A percentile compares a stretch with the other conserved stretches of the same genome.
phyloP scores from a whole-genome alignment of 345 rosid genomes.

The Isatis tinctoria region DNA sequence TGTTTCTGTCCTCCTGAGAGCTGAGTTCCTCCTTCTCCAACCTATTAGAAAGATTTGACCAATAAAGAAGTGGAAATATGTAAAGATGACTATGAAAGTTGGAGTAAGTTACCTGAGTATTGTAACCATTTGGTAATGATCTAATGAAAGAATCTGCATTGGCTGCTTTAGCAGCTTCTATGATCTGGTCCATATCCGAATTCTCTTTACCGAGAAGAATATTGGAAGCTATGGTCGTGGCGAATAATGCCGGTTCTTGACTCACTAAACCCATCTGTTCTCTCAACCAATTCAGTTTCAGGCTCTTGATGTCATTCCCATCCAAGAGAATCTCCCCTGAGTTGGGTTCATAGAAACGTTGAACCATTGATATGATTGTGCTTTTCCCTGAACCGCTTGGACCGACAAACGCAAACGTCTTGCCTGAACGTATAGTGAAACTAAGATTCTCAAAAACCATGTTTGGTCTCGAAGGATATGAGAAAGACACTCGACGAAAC shows the following conservation, averaged over 20 bases:
- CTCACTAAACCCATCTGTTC: conserved; percentile 84
- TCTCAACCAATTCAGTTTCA: conserved; percentile 72
- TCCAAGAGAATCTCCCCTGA: conserved; percentile 73
- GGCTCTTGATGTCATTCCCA: conserved; percentile 53
- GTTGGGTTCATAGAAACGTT: conserved; percentile 77
- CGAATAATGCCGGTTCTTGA: conserved; percentile 89
- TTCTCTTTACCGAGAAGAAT: conserved; percentile 65
- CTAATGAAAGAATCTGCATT: conserved; percentile 73
- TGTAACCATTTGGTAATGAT: conserved; percentile 59
- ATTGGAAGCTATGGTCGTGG: conserved; percentile 62
- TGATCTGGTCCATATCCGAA: conserved; percentile 46
- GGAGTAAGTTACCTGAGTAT: conserved; percentile 50
- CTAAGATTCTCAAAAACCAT: conserved; percentile 63
- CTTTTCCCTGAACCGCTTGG: conserved; percentile 95
- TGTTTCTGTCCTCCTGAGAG: conserved; percentile 97
- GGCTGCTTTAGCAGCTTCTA: conserved; percentile 70
- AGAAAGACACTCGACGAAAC: conserved; percentile 50
- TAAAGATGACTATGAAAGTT: neutral
- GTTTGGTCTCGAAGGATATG: conserved; percentile 64
- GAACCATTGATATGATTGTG: conserved; percentile 75
- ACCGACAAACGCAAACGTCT: conserved; percentile 72
- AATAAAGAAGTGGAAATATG: neutral
- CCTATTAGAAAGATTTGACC: conserved; percentile 35
- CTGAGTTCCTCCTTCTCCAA: conserved; percentile 93
- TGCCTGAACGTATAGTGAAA: conserved; percentile 57